Evolutionary conservation across 2,329 filamentous ascomycete species (phyloP), one percentile per base, ranked within the genome.

Genomic region (Diaporthe humulicola): DNA sequence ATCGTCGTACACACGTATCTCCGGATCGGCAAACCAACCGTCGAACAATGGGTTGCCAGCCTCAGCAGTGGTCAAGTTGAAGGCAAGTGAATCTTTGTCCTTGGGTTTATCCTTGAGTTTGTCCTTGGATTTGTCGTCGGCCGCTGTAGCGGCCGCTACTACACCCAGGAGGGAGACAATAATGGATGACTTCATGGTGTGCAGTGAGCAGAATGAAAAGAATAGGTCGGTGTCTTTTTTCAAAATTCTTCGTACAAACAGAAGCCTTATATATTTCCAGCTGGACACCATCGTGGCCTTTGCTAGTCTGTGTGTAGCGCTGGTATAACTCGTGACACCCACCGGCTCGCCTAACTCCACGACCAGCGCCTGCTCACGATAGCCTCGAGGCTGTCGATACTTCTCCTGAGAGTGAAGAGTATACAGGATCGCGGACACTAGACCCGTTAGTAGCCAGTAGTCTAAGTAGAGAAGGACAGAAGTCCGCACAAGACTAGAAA

Each of bases 21-120:
- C 87, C 0, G 87, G 87, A 72, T 88, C 87, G 12, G 86, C 87
- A 77, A 88, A 88, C 67, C 69, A 74, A 19, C 67, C 73, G 8
- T 61, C 36, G 38, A 74, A 74, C 14, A 74, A 9, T 3, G 56
- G 57, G 22, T 66, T 66, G 8, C 42, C 61, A 17, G 61, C 42
- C 40, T 64, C 60, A 12, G 60, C 60, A 40, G 60, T 64, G 40
- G 60, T 64, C 19, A 66, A 66, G 42, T 66, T 50, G 61, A 66
- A 28, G 42, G 5, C 12, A 50, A 36, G 40, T 22, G 40, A n/a
- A n/a, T n/a, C n/a, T n/a, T n/a, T n/a, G n/a, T n/a, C n/a, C n/a
- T n/a, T n/a, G n/a, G n/a, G n/a, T n/a, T n/a, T n/a, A n/a, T n/a
- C n/a, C n/a, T n/a, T n/a, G n/a, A n/a, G n/a, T n/a, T n/a, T n/a